Evolutionary conservation across 2,329 filamentous ascomycete genomes (phyloP).

Genomic region (Paecilomyces niveus): DNA sequence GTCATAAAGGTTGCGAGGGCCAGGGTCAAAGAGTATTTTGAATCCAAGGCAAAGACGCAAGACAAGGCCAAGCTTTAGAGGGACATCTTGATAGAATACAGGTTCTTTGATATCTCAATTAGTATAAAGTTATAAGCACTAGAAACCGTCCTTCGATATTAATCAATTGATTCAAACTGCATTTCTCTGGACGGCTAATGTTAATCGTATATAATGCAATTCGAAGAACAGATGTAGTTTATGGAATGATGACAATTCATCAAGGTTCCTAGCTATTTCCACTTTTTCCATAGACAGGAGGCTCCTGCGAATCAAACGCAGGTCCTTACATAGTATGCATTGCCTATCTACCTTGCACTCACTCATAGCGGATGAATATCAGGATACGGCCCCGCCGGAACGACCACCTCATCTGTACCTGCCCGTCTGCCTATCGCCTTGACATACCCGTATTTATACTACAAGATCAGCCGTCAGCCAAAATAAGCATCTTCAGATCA

Average conservation of each 20-base stretch:
- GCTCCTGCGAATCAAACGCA: no score
- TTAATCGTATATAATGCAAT: no score
- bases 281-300: no score
- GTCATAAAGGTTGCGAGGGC: constrained; percentile 67
- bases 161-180: no score
- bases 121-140: not conserved
- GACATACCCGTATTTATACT: constrained; percentile 22
- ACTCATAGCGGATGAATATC: constrained; percentile 16
- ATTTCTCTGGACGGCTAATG: no score
- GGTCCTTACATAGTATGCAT: no score
- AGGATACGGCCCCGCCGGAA: constrained; percentile 20
- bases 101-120: not conserved
- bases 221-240: no score
- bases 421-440: constrained; percentile 11
- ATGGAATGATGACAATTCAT: no score
- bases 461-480: not conserved
- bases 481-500: not conserved
- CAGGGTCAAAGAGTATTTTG: constrained; percentile 71
- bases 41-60: constrained; percentile 29
- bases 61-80: constrained; percentile 39
- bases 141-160: no score
- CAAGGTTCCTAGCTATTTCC: no score
- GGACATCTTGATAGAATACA: not conserved
- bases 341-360: not conserved
- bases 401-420: constrained; percentile 14